Evolutionary conservation across 2,329 filamentous ascomycete genomes (phyloP).

Genomic region (Sporothrix brasiliensis): DNA sequence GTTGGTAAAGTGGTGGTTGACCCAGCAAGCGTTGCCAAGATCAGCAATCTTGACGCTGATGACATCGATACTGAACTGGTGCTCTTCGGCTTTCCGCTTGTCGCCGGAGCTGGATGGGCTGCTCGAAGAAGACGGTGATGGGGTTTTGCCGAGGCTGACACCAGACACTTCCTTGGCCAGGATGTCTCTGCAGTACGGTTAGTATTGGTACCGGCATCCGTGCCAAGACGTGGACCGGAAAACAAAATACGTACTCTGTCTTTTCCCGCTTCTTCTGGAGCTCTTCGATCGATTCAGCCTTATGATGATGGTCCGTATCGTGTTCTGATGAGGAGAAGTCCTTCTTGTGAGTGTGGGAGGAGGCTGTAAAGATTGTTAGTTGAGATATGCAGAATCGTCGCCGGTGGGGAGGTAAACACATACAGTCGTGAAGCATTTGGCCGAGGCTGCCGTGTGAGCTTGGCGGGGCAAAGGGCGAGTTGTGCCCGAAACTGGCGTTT

Average conservation of each 20-base stretch:
- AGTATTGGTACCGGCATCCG: background rate
- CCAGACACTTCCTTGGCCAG: conserved; percentile 91
- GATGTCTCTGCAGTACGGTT: conserved; percentile 64
- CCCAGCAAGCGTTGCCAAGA: conserved; percentile 97
- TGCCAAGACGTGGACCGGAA: background rate
- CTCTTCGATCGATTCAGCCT: conserved; percentile 52
- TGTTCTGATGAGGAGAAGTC: conserved; percentile 40
- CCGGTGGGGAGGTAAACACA: background rate
- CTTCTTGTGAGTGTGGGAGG: conserved; percentile 21
- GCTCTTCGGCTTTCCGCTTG: conserved; percentile 61
- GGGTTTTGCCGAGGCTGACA: conserved; percentile 83
- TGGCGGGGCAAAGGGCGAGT: conserved; percentile 68
- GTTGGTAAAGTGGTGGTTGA: conserved; percentile 98
- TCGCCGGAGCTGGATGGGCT: conserved; percentile 56
- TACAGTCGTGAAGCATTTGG: conserved; percentile 73
- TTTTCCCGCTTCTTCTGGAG: conserved; percentile 85
- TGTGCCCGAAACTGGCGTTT: conserved; percentile 84
- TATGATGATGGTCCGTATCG: conserved; percentile 46
- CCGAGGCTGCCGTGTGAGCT: conserved; percentile 75
- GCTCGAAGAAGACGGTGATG: conserved; percentile 31
- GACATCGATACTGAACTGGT: conserved; percentile 64
- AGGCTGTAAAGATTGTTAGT: conserved; percentile 1
- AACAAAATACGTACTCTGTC: conserved; percentile 71
- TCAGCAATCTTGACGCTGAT: conserved; percentile 99
- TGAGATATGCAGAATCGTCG: background rate